These are phyloP conservation scores for Dicorynia guianensis DNA, from an alignment of 306 rosid species.

Conservation along the genomic window DNA sequence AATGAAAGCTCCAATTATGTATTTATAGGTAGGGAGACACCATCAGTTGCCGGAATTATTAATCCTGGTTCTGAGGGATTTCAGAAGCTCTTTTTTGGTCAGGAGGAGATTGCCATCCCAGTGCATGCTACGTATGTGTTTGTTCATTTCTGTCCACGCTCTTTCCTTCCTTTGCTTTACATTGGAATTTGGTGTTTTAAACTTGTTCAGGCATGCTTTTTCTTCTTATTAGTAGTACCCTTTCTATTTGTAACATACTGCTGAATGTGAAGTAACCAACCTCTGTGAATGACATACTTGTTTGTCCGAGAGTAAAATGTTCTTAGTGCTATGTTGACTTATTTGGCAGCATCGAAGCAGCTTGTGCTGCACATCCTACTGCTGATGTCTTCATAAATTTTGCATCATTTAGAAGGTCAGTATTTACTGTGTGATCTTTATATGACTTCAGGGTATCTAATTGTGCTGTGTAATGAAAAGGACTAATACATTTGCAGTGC, in stretches of 20 bases:
- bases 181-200: constrained; percentile 28
- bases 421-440: constrained; percentile 29
- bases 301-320: constrained; percentile 39
- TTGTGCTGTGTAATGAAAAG: not conserved
- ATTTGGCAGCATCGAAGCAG: constrained; percentile 86
- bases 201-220: not conserved
- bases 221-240: constrained; percentile 23
- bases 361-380: constrained; percentile 96
- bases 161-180: constrained; percentile 10
- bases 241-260: constrained; percentile 13
- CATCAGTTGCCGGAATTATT: constrained; percentile 98
- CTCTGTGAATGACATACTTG: constrained; percentile 29
- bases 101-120: constrained; percentile 96
- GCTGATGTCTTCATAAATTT: constrained; percentile 99
- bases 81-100: constrained; percentile 97
- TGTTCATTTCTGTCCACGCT: constrained; percentile 31
- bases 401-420: constrained; percentile 93
- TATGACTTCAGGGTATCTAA: constrained; percentile 23
- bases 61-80: constrained; percentile 98
- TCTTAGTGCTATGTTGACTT: constrained; percentile 32
- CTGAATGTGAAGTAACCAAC: constrained; percentile 26
- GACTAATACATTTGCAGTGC: constrained; percentile 67
- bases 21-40: constrained; percentile 86
- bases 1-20: constrained; percentile 42
- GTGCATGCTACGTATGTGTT: constrained; percentile 84